phyloP scores from a whole-genome alignment of 768 basidiomycete species.

The Serendipita indica region DNA sequence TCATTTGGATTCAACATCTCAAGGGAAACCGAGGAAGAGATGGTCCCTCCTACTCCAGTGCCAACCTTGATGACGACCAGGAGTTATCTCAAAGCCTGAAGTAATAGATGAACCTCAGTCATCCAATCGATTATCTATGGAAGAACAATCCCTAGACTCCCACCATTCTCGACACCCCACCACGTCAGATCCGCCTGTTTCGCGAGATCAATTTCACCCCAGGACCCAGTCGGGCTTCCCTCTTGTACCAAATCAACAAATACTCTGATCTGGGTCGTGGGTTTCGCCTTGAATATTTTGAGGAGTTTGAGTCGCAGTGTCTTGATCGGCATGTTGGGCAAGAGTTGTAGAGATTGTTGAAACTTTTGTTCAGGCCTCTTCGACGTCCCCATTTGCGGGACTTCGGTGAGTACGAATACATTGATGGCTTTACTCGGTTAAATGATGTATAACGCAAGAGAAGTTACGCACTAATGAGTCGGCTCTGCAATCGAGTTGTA shows the following conservation, averaged over 20 bases:
- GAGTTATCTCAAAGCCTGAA: too few species aligned
- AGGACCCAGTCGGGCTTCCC: slow-evolving; percentile 19
- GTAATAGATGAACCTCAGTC: too few species aligned
- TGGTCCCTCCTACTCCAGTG: too few species aligned
- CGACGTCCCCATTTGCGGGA: slow-evolving; percentile 1
- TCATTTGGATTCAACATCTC: too few species aligned
- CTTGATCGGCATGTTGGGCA: slow-evolving; percentile 55
- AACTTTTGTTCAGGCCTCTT: background rate
- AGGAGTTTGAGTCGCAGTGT: slow-evolving; percentile 48
- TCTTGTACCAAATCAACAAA: slow-evolving; percentile 32
- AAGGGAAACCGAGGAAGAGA: too few species aligned
- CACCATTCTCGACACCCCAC: slow-evolving; percentile 49
- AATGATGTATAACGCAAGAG: slow-evolving; percentile 33
- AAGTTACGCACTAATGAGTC: slow-evolving; percentile 16
- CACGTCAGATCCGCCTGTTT: slow-evolving; percentile 45
- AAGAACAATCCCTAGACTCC: slow-evolving; percentile 10
- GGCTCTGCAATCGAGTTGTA: slow-evolving; percentile 12
- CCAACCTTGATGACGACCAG: too few species aligned
- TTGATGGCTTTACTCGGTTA: slow-evolving; percentile 18
- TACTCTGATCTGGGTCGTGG: slow-evolving; percentile 27
- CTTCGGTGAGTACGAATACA: slow-evolving; percentile 16
- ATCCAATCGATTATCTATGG: background rate
- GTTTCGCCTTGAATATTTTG: slow-evolving; percentile 28
- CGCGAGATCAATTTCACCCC: slow-evolving; percentile 31
- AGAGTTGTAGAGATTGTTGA: slow-evolving; percentile 31